Conservation (phyloP, 345 rosid species). For the Eucalyptus cloeziana region DNA sequence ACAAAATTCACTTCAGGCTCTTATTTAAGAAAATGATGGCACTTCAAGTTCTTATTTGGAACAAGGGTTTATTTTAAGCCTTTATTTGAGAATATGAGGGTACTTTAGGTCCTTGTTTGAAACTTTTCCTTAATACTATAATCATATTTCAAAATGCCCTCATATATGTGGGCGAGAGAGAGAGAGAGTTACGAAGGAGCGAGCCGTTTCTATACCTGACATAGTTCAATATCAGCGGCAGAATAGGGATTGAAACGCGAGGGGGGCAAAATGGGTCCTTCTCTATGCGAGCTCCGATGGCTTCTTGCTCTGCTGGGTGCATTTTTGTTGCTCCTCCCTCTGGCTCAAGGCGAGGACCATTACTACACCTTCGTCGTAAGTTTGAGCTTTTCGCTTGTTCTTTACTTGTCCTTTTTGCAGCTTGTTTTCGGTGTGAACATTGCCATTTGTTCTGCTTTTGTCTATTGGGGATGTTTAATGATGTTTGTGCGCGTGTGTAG, state of each 20-base stretch:
- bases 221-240: not conserved
- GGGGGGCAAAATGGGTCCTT: not conserved
- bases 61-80: fast-evolving
- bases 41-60: fast-evolving
- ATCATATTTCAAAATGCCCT: too few species aligned
- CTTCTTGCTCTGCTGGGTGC: not conserved
- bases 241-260: not conserved
- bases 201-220: not conserved
- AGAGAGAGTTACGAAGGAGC: not conserved
- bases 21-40: fast-evolving
- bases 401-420: not conserved
- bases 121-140: too few species aligned
- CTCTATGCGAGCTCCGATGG: not conserved
- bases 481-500: not conserved
- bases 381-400: not conserved
- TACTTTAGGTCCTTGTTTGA: fast-evolving
- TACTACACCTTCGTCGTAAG: not conserved
- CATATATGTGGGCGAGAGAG: not conserved
- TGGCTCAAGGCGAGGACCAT: not conserved
- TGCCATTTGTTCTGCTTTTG: not conserved
- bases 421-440: not conserved
- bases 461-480: not conserved
- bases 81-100: too few species aligned
- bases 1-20: fast-evolving
- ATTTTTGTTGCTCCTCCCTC: not conserved